Evolutionary conservation across 2,329 filamentous ascomycete species (phyloP), one percentile per base, ranked within the genome.

Genomic region (Fusarium coicis): DNA sequence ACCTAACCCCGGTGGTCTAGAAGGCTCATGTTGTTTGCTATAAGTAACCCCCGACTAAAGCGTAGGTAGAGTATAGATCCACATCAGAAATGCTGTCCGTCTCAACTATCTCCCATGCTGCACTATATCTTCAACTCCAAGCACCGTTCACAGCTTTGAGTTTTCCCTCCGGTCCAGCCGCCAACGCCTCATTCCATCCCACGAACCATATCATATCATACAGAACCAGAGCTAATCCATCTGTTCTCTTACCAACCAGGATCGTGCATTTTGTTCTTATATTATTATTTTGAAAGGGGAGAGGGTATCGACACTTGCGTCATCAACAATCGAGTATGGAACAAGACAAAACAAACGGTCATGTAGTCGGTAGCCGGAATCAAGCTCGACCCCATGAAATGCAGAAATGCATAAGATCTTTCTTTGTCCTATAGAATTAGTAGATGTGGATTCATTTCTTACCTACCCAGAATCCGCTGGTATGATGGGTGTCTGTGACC

Each of bases 281-380:
- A 57, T 58, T 70, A 60, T 56, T 74, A 67, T 50, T 65, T 58
- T 57, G 70, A 46, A 70, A 56, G 55, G 66, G 68, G 50, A 58
- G 67, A 63, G 75, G 75, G 72, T 77, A 77, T 77, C 74, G 72
- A 75, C 60, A 70, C 72, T 72, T 56, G 57, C 57, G 52, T 74
- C 67, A 76, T 60, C 66, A 68, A 63, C 43, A 57, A 58, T 66
- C 30, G 50, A 42, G 36, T 40, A 64, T 32, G 32, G 57, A 67
- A 50, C 50, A 28, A 52, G 26, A 67, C 30, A 62, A 68, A 66
- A 61, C 52, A 65, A 74, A 66, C 16, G 42, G 36, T 43, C 67
- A 68, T 64, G 28, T 52, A n/a, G 52, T 36, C 18, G 16, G 56
- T 58, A 54, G 46, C 54, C 58, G 46, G 26, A 50, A 55, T 50